A percentile compares a stretch with the other conserved stretches of the same genome.
Evolutionary conservation across 352 stramenopile genomes (phyloP).

Genomic region (Thraustochytrium sp.): DNA sequence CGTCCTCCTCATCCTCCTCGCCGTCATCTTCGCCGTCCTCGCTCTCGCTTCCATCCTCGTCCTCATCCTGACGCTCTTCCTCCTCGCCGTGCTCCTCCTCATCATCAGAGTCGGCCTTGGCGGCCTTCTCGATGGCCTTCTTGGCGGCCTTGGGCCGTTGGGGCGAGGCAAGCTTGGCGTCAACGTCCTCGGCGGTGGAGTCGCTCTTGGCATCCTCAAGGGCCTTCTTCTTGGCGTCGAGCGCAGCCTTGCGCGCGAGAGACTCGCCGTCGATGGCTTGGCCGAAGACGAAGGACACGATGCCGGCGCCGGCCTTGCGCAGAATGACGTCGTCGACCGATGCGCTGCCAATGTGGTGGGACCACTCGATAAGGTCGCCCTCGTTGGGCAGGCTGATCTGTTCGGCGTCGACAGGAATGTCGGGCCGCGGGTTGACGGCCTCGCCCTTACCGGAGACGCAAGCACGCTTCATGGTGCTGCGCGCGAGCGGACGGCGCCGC

Average conservation of each 20-base stretch:
- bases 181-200: background rate
- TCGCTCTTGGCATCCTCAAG: constrained; percentile 15
- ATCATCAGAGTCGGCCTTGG: background rate
- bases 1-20: background rate
- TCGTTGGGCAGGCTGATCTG: constrained; percentile 34
- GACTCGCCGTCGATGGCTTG: constrained; percentile 38
- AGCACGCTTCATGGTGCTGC: background rate
- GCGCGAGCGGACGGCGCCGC: no score
- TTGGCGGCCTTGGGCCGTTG: background rate
- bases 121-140: background rate
- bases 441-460: constrained; percentile 19
- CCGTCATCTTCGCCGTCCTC: background rate
- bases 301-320: background rate
- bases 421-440: background rate
- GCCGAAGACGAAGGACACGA: constrained; percentile 37
- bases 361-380: constrained; percentile 30
- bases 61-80: background rate
- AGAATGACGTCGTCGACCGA: constrained; percentile 29
- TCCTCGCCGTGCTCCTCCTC: background rate
- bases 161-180: background rate
- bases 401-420: background rate
- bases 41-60: background rate
- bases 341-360: background rate
- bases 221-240: background rate
- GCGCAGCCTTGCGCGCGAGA: constrained; percentile 5